Conservation (phyloP, 108 stramenopile genomes). For the Skeletonema potamos region DNA sequence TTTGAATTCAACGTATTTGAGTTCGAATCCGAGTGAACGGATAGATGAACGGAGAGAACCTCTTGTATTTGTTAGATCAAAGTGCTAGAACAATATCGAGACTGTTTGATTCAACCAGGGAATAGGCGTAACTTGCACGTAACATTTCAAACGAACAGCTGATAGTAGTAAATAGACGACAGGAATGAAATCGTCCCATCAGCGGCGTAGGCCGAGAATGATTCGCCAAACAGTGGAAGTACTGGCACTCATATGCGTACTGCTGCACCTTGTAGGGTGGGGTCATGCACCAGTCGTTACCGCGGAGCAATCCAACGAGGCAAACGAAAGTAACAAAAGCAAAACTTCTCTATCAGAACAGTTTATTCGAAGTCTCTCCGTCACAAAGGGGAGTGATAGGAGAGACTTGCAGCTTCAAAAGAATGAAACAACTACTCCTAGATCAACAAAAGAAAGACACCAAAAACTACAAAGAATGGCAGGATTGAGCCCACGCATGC, state of each 20-base stretch:
- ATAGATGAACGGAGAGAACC: too few species aligned
- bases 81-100: too few species aligned
- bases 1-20: too few species aligned
- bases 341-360: not conserved
- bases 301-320: not conserved
- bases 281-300: not conserved
- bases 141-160: too few species aligned
- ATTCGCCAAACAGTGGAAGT: not conserved
- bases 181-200: too few species aligned
- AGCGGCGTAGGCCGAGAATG: not conserved
- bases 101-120: too few species aligned
- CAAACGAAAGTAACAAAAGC: not conserved
- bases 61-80: too few species aligned
- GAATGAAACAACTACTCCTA: not conserved
- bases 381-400: not conserved
- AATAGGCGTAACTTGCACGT: too few species aligned
- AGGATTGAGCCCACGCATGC: not conserved
- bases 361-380: not conserved
- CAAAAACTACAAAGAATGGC: not conserved
- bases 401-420: not conserved
- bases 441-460: not conserved
- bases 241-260: not conserved
- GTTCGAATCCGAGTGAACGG: too few species aligned
- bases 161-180: not conserved
- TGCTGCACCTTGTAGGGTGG: not conserved